A percentile compares a stretch with the other conserved stretches of the same genome.
Conservation (phyloP, 345 rosid species). For the Lumnitzera racemosa region DNA sequence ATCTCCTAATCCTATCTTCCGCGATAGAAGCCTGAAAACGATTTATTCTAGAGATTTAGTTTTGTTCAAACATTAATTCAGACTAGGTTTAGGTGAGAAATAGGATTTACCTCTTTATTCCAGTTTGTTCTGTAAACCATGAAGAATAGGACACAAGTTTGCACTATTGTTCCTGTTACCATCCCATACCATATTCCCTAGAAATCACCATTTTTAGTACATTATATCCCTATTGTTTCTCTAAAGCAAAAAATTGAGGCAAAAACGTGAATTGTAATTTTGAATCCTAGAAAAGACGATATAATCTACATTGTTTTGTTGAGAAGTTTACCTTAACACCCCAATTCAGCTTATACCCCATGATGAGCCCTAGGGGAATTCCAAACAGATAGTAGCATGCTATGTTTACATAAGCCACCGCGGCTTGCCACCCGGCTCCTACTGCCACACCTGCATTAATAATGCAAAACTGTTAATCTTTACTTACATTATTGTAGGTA, state of each 20-base stretch:
- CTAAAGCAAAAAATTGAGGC: too few species aligned
- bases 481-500: background rate
- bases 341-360: conserved; percentile 40
- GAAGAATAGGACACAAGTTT: conserved; percentile 39
- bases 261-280: background rate
- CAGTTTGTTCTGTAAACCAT: conserved; percentile 67
- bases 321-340: conserved; percentile 37
- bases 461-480: background rate
- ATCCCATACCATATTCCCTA: conserved; percentile 84
- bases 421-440: conserved; percentile 57
- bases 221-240: background rate
- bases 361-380: conserved; percentile 45
- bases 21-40: conserved; percentile 56
- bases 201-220: background rate
- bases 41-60: too few species aligned
- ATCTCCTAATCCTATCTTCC: conserved; percentile 48
- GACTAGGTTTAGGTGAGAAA: background rate
- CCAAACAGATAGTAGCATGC: conserved; percentile 58
- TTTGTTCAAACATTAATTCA: background rate
- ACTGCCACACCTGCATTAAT: conserved; percentile 15
- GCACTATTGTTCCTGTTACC: conserved; percentile 55
- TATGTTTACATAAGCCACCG: conserved; percentile 54
- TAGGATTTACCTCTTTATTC: conserved; percentile 43
- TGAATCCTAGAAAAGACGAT: too few species aligned
- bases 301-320: background rate